Evolutionary conservation across 768 basidiomycete species (phyloP).

Genomic region (Mycena sanguinolenta): DNA sequence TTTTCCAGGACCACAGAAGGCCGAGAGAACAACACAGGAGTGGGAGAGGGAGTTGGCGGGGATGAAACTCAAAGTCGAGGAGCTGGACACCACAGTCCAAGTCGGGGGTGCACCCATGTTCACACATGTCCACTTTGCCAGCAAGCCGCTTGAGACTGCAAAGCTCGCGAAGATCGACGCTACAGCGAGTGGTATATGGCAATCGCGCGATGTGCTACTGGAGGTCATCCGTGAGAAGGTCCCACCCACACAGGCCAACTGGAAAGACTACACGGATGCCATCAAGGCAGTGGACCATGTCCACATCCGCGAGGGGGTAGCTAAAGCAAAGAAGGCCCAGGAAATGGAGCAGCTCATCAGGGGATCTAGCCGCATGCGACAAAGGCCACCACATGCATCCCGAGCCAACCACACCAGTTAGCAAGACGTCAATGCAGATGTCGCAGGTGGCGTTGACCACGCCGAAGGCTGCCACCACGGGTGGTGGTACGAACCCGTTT

Average conservation of each 20-base stretch:
- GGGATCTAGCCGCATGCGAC: too few relatives aligned
- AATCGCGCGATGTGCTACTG: constrained; percentile 25
- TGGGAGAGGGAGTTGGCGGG: constrained; percentile 30
- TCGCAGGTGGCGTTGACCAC: not conserved
- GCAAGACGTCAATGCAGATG: constrained; percentile 13
- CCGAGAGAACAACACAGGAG: constrained; percentile 25
- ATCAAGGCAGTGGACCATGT: constrained; percentile 19
- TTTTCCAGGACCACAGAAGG: constrained; percentile 15
- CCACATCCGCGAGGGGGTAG: constrained; percentile 7
- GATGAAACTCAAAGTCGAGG: constrained; percentile 29
- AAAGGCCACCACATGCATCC: not conserved
- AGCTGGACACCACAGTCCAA: constrained; percentile 31
- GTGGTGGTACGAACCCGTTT: not conserved
- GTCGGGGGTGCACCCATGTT: constrained; percentile 24
- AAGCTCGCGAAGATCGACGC: not conserved
- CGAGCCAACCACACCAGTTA: not conserved
- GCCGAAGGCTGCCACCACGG: not conserved
- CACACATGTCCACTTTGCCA: constrained; percentile 30
- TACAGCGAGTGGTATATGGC: constrained; percentile 20
- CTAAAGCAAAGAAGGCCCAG: constrained; percentile 14
- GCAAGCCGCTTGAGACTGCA: constrained; percentile 16
- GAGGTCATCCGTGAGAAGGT: constrained; percentile 19
- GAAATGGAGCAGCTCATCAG: constrained; percentile 12
- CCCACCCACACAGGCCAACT: not conserved
- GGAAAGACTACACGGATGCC: not conserved